Base-by-base conservation (phyloP, 1,284 basidiomycete genomes). In the Cutaneotrichosporon cutaneum region DNA sequence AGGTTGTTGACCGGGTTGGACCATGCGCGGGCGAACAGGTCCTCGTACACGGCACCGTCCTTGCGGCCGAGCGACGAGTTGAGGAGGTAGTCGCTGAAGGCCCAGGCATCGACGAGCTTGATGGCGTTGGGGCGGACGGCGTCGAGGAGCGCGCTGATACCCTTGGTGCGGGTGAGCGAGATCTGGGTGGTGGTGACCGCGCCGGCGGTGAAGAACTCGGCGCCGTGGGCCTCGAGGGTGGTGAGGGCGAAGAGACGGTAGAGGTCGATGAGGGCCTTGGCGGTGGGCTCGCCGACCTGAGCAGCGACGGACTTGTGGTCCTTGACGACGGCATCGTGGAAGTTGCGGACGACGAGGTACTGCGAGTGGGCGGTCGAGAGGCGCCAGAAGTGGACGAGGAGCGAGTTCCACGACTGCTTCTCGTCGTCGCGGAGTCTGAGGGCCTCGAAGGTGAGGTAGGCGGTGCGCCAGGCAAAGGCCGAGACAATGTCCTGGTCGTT, bases 11-110 rank as follows among this genome's bases (percentile, higher is more conserved):
- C 64, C n/a, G 64, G 64, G 59, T 66, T 66, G 53, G 42, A 21
- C 48, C 59, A 47, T 13, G 64, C 64, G 39, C 54, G 81, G 61
- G 80, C 74, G 68, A 82, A 83, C 70, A 83, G 82, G 56, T 77
- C 77, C 60, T 80, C 77, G 74, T 82, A 81, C 53, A 81, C 76
- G 48, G 80, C 75, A 33, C 82, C 82, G 66, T 82, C 80, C 69
- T 79, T 80, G 56, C 77, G 73, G 26, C 82, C 84, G 33, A 85
- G 80, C 21, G 83, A 83, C 48, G 82, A 83, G 75, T 85, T 84
- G 77, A 85, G 78, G 60, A 83, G 79, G 75, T 84, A 83, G 72
- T 85, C 84, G 54, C 78, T 78, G 51, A 83, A 78, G 26, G 80
- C 78, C 70, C 85, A 85, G 24, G 81, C 75, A 74, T 85, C 84